phyloP scores from a whole-genome alignment of 805 yeast genomes.

The Sugiyamaella mastotermitis region DNA sequence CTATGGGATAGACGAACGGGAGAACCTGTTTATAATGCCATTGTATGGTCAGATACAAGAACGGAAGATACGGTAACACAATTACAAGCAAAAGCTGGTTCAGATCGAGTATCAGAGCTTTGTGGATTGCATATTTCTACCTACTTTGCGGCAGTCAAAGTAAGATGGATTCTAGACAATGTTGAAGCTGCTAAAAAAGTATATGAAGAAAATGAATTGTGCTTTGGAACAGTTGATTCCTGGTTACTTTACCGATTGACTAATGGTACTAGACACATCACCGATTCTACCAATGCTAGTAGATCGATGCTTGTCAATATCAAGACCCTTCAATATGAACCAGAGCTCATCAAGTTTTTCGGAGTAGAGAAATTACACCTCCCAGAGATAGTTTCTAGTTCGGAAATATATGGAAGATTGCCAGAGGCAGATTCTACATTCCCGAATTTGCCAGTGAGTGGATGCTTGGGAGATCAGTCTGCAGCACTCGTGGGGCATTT shows the following conservation, averaged over 20 bases:
- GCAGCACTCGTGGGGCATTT: slow-evolving; percentile 91
- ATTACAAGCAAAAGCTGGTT: slow-evolving; percentile 48
- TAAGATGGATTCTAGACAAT: slow-evolving; percentile 84
- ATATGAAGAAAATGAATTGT: slow-evolving; percentile 69
- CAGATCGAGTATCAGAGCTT: slow-evolving; percentile 52
- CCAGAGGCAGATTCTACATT: slow-evolving; percentile 43
- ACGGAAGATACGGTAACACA: slow-evolving; percentile 66
- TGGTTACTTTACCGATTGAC: slow-evolving; percentile 89
- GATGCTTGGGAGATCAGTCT: slow-evolving; percentile 91
- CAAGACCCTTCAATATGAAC: slow-evolving; percentile 68
- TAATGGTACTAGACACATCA: slow-evolving; percentile 57
- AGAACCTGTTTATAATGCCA: slow-evolving; percentile 75
- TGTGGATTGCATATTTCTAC: slow-evolving; percentile 88
- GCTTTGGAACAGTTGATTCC: slow-evolving; percentile 92
- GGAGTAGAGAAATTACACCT: slow-evolving; percentile 64
- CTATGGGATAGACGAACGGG: slow-evolving; percentile 81
- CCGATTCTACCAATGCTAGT: slow-evolving; percentile 89
- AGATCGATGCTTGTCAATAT: slow-evolving; percentile 88
- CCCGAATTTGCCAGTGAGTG: slow-evolving; percentile 68
- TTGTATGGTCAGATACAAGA: slow-evolving; percentile 95
- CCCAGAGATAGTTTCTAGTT: slow-evolving; percentile 75
- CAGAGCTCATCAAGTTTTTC: slow-evolving; percentile 70
- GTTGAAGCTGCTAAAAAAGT: slow-evolving; percentile 57
- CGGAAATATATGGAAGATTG: slow-evolving; percentile 73
- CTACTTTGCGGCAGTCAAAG: slow-evolving; percentile 84